phyloP scores from a whole-genome alignment of 306 rosid species.

The Cicer cuneatum region DNA sequence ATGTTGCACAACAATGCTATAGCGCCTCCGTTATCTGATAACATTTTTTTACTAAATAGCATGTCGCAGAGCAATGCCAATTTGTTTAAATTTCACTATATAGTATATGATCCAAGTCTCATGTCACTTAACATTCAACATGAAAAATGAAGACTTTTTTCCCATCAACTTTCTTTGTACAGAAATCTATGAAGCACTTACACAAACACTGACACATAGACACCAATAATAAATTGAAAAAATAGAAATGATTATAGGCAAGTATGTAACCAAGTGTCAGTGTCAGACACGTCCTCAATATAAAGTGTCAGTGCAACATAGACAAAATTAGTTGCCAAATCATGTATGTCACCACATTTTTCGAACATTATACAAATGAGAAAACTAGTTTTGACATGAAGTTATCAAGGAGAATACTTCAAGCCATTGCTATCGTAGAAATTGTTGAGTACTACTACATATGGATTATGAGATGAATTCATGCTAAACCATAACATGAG shows the following conservation, averaged over 20 bases:
- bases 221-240: not conserved
- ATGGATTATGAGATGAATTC: not conserved
- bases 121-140: slow-evolving; percentile 1
- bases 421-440: not conserved
- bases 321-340: not conserved
- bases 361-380: not conserved
- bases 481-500: not conserved
- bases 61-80: too few species aligned
- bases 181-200: not conserved
- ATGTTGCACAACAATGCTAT: too few species aligned
- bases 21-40: too few species aligned
- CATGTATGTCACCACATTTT: not conserved
- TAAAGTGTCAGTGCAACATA: not conserved
- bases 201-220: not conserved
- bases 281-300: not conserved
- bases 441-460: not conserved
- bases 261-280: too few species aligned
- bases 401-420: not conserved
- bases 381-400: not conserved
- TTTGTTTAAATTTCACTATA: too few species aligned
- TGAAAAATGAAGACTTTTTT: not conserved
- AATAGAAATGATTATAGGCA: too few species aligned
- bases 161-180: not conserved
- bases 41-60: too few species aligned
- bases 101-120: not conserved